A percentile compares a stretch with the other conserved stretches of the same genome.
Conservation (phyloP, 2,329 filamentous ascomycete genomes). For the Magnaporthales sp. region DNA sequence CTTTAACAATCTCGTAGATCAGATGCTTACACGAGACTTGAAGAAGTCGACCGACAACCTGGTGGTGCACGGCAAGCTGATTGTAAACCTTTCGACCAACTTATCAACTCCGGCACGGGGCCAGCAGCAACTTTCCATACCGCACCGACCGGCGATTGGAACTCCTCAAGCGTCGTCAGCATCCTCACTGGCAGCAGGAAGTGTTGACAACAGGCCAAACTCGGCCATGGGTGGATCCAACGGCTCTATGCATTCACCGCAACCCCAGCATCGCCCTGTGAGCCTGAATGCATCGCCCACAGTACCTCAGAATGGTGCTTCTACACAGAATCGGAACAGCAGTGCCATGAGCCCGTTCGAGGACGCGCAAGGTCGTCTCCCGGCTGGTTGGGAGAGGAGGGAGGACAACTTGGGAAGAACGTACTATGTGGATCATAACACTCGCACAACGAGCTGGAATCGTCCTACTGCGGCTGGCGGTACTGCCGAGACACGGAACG, state of each 20-base stretch:
- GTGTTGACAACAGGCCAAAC: constrained; percentile 37
- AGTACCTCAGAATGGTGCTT: constrained; percentile 14
- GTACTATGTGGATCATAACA: constrained; percentile 98
- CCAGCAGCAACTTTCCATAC: constrained; percentile 18
- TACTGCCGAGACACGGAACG: constrained; percentile 60
- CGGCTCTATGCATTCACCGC: constrained; percentile 28
- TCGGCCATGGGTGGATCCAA: constrained; percentile 44
- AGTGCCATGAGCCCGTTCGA: constrained; percentile 83
- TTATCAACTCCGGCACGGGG: constrained; percentile 60
- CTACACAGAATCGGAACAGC: constrained; percentile 29
- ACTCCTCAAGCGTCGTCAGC: constrained; percentile 33
- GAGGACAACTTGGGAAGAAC: constrained; percentile 93
- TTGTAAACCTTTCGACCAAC: constrained; percentile 93
- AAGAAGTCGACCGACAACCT: constrained; percentile 98
- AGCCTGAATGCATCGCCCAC: constrained; percentile 27
- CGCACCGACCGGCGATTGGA: constrained; percentile 33
- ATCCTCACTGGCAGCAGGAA: constrained; percentile 30
- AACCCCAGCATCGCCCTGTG: constrained; percentile 35
- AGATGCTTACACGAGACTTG: constrained; percentile 95
- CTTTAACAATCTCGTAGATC: constrained; percentile 50
- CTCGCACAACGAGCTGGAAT: constrained; percentile 92
- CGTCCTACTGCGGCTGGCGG: constrained; percentile 68
- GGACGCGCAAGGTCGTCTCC: constrained; percentile 86
- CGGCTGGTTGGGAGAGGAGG: constrained; percentile 89
- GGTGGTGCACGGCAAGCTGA: constrained; percentile 94